Evolutionary conservation across 495 filamentous ascomycete genomes (phyloP), one percentile per base, ranked within the genome.

Genomic region (Podospora comata): DNA sequence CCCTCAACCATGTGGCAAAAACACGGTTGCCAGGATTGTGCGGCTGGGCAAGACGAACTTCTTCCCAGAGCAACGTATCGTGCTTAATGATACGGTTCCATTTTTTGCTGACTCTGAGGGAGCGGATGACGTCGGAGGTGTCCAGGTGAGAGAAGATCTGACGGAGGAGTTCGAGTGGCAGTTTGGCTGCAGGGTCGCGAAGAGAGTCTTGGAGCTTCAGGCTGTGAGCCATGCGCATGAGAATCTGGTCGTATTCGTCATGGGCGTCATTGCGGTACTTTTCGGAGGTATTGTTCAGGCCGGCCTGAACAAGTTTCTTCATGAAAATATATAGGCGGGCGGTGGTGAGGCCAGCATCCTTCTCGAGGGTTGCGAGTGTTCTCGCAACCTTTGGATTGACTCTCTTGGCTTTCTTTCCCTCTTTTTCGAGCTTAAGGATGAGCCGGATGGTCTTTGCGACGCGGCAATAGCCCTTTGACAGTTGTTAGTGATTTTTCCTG

Each of bases 381-480:
- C 65, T 58, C 11, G 28, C 66, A 1, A 57, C 53, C 28, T 34
- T 26, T 5, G 23, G 23, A 30, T 72, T 57, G 9, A 65, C 6
- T 62, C 6, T 32, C 23, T 19, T 27, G 26, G 60, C 30, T 32
- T 62, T 62, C 18, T 62, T 19, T 6, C 16, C 20, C 34, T 44
- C 23, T 19, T 58, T 27, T 2, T 58, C 39, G 28, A 55, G 28
- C 54, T 55, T 72, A n/a, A 65, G 23, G 32, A 77, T 19, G 28
- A 61, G 28, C 13, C 67, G 74, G 18, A 76, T 34, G 60, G 76
- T 62, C 26, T 55, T 61, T n/a, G 67, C 74, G 23, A 66, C 71
- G 26, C 75, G 74, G 34, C 74, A 76, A 61, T 77, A 77, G 19
- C 75, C 75, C 73, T 75, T 48, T 19, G 7, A 5, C 19, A 6